phyloP scores from a whole-genome alignment of 2,329 filamentous ascomycete species.

The Elsinoe necatrix region DNA sequence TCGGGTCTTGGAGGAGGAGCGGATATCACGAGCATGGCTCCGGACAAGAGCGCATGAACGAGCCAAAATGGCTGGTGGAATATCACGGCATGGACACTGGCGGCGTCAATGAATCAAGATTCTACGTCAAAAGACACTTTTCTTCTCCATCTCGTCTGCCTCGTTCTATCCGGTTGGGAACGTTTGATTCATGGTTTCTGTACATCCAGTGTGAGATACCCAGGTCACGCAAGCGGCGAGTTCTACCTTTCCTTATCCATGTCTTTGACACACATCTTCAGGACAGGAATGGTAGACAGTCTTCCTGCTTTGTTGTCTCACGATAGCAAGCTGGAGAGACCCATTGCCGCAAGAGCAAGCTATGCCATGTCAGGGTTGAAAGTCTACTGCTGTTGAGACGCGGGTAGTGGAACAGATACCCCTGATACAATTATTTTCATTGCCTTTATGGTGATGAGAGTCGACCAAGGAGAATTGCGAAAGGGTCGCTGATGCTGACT shows the following conservation, averaged over 20 bases:
- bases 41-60: background rate
- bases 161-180: background rate
- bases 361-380: constrained; percentile 8
- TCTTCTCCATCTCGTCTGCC: background rate
- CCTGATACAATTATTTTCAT: background rate
- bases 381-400: constrained; percentile 8
- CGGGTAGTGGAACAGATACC: constrained; percentile 14
- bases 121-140: background rate
- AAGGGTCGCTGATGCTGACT: too few species aligned
- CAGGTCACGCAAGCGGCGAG: background rate
- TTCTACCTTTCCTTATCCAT: constrained; percentile 11
- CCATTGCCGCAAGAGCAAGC: constrained; percentile 7
- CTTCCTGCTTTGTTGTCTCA: background rate
- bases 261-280: background rate
- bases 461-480: too few species aligned
- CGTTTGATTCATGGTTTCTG: too few species aligned
- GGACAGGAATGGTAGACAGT: constrained; percentile 1
- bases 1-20: background rate
- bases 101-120: constrained; percentile 9
- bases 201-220: background rate
- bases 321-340: background rate
- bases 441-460: background rate
- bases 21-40: background rate
- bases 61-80: background rate
- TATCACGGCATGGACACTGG: constrained; percentile 4